phyloP scores from a whole-genome alignment of 768 basidiomycete genomes.

The Mycena metata region DNA sequence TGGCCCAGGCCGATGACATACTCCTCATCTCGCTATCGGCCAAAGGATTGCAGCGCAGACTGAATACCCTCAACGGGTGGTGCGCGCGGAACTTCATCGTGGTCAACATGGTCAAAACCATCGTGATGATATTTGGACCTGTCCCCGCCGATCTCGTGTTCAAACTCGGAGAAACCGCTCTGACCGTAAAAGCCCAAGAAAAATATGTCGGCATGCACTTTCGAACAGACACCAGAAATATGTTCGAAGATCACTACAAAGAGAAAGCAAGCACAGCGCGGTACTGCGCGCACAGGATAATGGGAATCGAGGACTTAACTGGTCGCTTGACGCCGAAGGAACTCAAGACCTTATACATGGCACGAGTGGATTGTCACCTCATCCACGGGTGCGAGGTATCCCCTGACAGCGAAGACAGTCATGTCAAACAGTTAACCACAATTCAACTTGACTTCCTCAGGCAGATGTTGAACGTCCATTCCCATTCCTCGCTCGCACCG shows the following conservation, averaged over 20 bases:
- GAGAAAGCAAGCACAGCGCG: constrained; percentile 37
- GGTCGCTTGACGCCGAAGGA: constrained; percentile 38
- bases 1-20: too few relatives aligned
- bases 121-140: constrained; percentile 37
- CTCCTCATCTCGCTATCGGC: too few relatives aligned
- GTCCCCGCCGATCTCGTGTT: not conserved
- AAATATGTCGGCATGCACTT: constrained; percentile 38
- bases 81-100: too few relatives aligned
- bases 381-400: too few relatives aligned
- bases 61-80: too few relatives aligned
- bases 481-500: constrained; percentile 26
- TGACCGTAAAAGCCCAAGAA: constrained; percentile 16
- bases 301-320: constrained; percentile 33
- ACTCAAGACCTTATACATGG: too few relatives aligned
- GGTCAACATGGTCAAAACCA: constrained; percentile 42
- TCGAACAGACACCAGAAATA: constrained; percentile 4
- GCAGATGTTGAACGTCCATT: constrained; percentile 38
- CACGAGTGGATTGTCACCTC: too few relatives aligned
- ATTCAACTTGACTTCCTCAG: constrained; percentile 42
- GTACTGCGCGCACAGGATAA: constrained; percentile 32
- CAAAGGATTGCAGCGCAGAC: too few relatives aligned
- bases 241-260: too few relatives aligned
- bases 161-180: not conserved
- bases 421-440: constrained; percentile 29
- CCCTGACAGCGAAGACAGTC: too few relatives aligned